Evolutionary conservation across 306 rosid species (phyloP).

Genomic region (Cyclanthera cordifolia): DNA sequence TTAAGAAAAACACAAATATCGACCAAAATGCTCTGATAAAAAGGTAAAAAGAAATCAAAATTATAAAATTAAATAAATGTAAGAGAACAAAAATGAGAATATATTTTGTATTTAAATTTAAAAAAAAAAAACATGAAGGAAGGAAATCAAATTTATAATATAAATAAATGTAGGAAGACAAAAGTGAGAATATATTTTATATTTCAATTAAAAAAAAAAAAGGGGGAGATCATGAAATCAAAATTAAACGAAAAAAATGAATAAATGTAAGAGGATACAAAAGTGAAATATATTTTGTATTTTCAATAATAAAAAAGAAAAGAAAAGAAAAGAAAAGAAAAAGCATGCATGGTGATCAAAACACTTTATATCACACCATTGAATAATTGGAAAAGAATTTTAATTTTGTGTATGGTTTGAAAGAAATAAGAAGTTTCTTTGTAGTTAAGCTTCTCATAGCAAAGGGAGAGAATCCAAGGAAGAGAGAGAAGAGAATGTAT

Average conservation of each 20-base stretch:
- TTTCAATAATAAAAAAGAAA: too few species aligned
- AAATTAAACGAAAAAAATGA: too few species aligned
- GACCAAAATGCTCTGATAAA: background rate
- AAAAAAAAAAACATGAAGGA: background rate
- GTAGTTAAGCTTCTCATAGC: background rate
- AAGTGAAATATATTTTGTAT: too few species aligned
- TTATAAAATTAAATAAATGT: background rate
- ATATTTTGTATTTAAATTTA: background rate
- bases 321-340: too few species aligned
- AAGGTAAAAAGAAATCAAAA: too few species aligned
- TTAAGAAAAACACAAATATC: background rate
- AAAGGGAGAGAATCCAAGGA: too few species aligned
- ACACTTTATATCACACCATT: background rate
- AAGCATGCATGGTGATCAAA: too few species aligned
- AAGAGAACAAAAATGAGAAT: background rate
- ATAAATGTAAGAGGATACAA: too few species aligned
- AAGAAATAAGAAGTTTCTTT: slow-evolving; percentile 4
- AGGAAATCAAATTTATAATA: too few species aligned
- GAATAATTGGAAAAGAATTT: background rate
- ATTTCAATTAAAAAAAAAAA: background rate
- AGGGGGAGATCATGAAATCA: too few species aligned
- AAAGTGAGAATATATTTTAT: background rate
- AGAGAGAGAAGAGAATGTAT: too few species aligned
- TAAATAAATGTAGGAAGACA: background rate
- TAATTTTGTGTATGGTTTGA: background rate